Conservation (phyloP, 305 asterid species). For the Fraxinus latifolia region DNA sequence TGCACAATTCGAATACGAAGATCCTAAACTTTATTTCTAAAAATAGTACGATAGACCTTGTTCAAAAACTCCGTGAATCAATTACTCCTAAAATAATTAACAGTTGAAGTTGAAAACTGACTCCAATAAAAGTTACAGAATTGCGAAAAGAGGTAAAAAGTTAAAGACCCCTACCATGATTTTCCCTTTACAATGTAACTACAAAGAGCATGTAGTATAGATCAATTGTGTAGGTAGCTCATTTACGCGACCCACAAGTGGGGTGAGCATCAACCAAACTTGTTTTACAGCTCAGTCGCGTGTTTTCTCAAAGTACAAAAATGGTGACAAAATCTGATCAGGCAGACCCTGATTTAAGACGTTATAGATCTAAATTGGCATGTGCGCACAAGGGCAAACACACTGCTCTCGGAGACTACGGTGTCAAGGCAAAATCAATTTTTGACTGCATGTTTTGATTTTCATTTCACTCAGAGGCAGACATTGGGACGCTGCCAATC, state of each 20-base stretch:
- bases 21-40: not conserved
- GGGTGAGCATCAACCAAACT: not conserved
- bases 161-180: not conserved
- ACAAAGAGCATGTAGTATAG: not conserved
- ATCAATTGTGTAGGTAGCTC: not conserved
- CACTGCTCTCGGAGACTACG: not conserved
- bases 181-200: not conserved
- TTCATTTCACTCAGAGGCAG: constrained; percentile 14
- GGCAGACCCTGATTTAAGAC: not conserved
- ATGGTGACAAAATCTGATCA: not conserved
- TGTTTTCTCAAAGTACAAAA: not conserved
- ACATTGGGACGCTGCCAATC: not conserved
- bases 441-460: not conserved
- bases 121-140: not conserved
- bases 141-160: not conserved
- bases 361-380: not conserved
- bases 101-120: not conserved
- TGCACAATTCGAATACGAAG: not conserved
- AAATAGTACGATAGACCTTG: not conserved
- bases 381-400: not conserved
- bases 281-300: not conserved
- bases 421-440: not conserved
- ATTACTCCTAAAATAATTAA: not conserved
- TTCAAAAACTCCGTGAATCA: not conserved
- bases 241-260: not conserved